These are phyloP conservation scores for Mycena rosella DNA, from an alignment of 768 basidiomycete species.

Conservation along the genomic window DNA sequence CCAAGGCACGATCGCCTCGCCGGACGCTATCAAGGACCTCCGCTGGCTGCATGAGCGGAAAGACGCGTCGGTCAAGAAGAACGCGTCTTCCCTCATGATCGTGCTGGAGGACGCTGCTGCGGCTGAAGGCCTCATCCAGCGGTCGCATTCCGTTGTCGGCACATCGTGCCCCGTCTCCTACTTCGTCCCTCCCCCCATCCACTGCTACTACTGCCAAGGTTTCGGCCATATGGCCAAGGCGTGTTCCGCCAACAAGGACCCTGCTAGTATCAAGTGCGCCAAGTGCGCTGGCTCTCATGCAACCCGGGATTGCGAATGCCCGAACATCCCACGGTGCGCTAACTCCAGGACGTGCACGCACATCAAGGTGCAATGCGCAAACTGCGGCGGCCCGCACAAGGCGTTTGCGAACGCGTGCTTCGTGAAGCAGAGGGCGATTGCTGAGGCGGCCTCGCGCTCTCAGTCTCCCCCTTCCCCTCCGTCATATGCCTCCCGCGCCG, in stretches of 20 bases:
- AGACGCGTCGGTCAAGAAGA: constrained; percentile 9
- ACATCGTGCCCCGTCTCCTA: constrained; percentile 13
- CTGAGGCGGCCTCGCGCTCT: neutral
- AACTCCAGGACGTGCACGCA: constrained; percentile 13
- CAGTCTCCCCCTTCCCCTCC: neutral
- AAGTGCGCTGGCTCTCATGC: constrained; percentile 5
- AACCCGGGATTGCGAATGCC: constrained; percentile 10
- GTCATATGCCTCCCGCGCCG: constrained; percentile 17
- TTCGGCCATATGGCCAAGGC: constrained; percentile 21
- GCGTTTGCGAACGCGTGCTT: neutral
- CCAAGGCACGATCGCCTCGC: constrained; percentile 11
- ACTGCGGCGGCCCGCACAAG: constrained; percentile 12
- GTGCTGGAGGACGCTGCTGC: neutral
- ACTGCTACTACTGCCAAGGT: constrained; percentile 8
- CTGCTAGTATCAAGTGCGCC: constrained; percentile 9
- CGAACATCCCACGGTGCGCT: constrained; percentile 12
- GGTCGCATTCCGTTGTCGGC: neutral
- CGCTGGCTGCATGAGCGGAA: constrained; percentile 11
- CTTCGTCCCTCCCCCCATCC: constrained; percentile 6
- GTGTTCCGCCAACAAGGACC: constrained; percentile 11
- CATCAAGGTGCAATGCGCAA: constrained; percentile 6
- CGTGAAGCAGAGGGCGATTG: constrained; percentile 3
- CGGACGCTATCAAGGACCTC: neutral
- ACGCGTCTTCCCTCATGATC: constrained; percentile 3
- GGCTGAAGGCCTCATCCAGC: neutral